A percentile compares a stretch with the other conserved stretches of the same genome.
These are phyloP conservation scores for Lipomyces orientalis DNA, from an alignment of 805 yeast genomes.

Conservation along the genomic window DNA sequence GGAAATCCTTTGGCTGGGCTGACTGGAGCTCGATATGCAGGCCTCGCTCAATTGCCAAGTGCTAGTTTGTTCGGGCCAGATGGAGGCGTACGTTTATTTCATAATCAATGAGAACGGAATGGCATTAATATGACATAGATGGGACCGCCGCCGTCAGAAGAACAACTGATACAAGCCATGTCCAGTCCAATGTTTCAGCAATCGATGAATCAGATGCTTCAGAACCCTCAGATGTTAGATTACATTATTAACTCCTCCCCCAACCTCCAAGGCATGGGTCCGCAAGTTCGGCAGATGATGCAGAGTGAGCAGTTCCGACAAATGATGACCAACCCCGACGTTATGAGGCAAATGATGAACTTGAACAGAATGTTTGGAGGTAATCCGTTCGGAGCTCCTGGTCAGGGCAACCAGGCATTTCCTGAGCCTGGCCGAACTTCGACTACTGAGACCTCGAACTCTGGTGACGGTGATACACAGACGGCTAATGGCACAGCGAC, in stretches of 20 bases:
- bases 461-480: constrained; percentile 33
- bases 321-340: constrained; percentile 81
- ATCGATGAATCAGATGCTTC: constrained; percentile 77
- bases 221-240: constrained; percentile 88
- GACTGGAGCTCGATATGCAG: constrained; percentile 96
- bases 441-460: constrained; percentile 34
- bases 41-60: constrained; percentile 83
- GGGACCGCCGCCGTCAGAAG: constrained; percentile 77
- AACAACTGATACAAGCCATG: constrained; percentile 75
- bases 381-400: constrained; percentile 40
- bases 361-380: constrained; percentile 59
- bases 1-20: constrained; percentile 90
- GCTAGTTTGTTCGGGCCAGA: constrained; percentile 92
- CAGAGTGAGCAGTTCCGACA: constrained; percentile 84
- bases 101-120: neutral
- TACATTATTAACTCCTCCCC: constrained; percentile 82
- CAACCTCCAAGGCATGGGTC: constrained; percentile 80
- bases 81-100: constrained; percentile 61
- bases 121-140: constrained; percentile 44
- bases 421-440: constrained; percentile 46
- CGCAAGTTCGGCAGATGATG: constrained; percentile 82
- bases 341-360: constrained; percentile 80
- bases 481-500: constrained; percentile 34
- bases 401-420: constrained; percentile 41
- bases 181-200: constrained; percentile 82